Conservation (phyloP, 306 rosid species). For the Cercis canadensis region DNA sequence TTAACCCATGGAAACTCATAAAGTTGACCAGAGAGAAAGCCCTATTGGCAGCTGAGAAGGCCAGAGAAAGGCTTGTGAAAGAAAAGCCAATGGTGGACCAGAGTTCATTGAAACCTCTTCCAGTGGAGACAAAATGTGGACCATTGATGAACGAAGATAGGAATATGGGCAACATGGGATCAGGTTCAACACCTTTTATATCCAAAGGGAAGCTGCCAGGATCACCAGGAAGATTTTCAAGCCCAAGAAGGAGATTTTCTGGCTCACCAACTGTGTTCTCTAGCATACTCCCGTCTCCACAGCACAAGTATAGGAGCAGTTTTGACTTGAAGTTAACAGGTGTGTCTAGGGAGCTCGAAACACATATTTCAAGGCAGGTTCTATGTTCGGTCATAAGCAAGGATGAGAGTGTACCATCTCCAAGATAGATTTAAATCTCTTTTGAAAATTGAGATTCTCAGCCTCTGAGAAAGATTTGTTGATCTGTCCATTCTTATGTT, state of each 20-base stretch:
- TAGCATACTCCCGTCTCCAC: slow-evolving; percentile 64
- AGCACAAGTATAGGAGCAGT: slow-evolving; percentile 73
- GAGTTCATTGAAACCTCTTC: slow-evolving; percentile 73
- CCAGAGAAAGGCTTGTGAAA: slow-evolving; percentile 69
- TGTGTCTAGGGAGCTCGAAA: slow-evolving; percentile 94
- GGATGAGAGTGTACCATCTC: slow-evolving; percentile 71
- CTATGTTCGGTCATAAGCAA: slow-evolving; percentile 80
- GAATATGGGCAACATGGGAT: slow-evolving; percentile 41
- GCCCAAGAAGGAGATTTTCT: slow-evolving; percentile 88
- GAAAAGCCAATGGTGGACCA: slow-evolving; percentile 56
- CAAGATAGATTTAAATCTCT: slow-evolving; percentile 47
- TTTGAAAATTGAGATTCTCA: slow-evolving; percentile 53
- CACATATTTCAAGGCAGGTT: slow-evolving; percentile 92
- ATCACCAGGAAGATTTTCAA: slow-evolving; percentile 72
- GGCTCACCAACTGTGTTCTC: slow-evolving; percentile 64
- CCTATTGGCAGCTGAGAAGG: slow-evolving; percentile 76
- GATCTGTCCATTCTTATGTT: slow-evolving; percentile 35
- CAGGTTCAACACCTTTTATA: slow-evolving; percentile 47
- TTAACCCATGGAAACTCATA: slow-evolving; percentile 86
- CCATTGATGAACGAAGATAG: slow-evolving; percentile 46
- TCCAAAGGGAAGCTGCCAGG: slow-evolving; percentile 53
- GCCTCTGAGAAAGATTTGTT: slow-evolving; percentile 65
- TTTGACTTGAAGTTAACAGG: slow-evolving; percentile 89
- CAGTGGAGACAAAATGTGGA: slow-evolving; percentile 73
- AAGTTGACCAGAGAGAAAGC: slow-evolving; percentile 89